These are phyloP conservation scores for Haplosporangium sp. DNA, from an alignment of 371 early-diverging fungal species.

Conservation along the genomic window DNA sequence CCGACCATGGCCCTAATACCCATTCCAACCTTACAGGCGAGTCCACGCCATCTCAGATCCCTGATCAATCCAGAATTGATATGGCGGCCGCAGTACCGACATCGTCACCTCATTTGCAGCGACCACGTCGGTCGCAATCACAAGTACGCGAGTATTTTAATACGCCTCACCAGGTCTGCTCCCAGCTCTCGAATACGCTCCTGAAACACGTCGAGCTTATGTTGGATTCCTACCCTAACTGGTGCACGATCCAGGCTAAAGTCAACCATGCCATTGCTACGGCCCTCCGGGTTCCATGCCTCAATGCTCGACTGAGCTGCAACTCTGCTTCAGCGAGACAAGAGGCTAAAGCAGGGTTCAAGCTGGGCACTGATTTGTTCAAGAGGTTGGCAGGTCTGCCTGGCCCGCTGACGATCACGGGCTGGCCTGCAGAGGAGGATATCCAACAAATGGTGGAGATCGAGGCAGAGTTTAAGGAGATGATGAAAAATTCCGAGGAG, in stretches of 20 bases:
- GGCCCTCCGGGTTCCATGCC: conserved; percentile 31
- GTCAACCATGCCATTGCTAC: conserved; percentile 32
- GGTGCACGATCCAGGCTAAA: conserved; percentile 43
- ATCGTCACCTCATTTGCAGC: background rate
- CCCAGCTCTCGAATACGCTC: conserved; percentile 33
- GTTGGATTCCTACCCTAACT: conserved; percentile 33
- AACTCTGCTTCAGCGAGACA: conserved; percentile 10
- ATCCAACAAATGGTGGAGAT: conserved; percentile 22
- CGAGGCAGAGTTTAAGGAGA: conserved; percentile 33
- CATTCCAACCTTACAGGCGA: no score
- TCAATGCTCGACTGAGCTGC: conserved; percentile 24
- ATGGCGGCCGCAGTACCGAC: no score
- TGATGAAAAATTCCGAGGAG: conserved; percentile 32
- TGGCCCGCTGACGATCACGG: conserved; percentile 34
- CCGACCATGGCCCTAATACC: no score
- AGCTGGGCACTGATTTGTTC: conserved; percentile 29
- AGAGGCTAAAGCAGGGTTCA: conserved; percentile 44
- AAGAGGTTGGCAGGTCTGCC: conserved; percentile 33
- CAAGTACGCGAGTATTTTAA: conserved; percentile 19
- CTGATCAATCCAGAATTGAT: no score
- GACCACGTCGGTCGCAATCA: background rate
- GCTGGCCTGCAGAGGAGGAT: conserved; percentile 41
- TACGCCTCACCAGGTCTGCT: conserved; percentile 39
- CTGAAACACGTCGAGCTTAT: conserved; percentile 37
- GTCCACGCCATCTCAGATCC: no score